Conservation (phyloP, 2,329 filamentous ascomycete species). For the Teratosphaeria nubilosa region DNA sequence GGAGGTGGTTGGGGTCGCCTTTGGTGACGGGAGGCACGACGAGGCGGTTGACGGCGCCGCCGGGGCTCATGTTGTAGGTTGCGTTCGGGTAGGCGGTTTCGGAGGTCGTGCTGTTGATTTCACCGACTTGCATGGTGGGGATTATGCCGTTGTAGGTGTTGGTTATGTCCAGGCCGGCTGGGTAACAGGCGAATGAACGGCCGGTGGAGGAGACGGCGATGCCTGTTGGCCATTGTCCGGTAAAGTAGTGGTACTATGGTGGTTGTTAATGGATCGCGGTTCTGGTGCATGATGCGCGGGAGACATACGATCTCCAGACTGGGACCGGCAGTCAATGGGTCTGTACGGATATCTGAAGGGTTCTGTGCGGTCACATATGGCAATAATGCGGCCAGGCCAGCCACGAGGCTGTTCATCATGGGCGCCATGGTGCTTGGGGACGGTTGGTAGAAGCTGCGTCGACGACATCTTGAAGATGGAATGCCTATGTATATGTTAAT, state of each 20-base stretch:
- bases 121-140: conserved; percentile 32
- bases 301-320: neutral
- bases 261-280: conserved; percentile 33
- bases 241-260: conserved; percentile 42
- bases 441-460: neutral
- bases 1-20: conserved; percentile 40
- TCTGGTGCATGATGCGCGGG: neutral
- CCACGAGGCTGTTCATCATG: neutral
- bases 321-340: neutral
- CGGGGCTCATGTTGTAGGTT: conserved; percentile 39
- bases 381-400: neutral
- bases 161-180: conserved; percentile 37
- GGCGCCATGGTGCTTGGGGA: neutral
- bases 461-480: neutral
- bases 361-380: neutral
- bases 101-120: conserved; percentile 34
- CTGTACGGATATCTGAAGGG: neutral
- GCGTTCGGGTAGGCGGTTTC: conserved; percentile 34
- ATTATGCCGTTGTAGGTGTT: conserved; percentile 29
- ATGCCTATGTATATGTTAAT: neutral
- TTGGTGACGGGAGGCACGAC: conserved; percentile 36
- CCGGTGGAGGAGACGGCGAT: conserved; percentile 43
- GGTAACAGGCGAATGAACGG: conserved; percentile 45
- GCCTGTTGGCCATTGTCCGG: conserved; percentile 42
- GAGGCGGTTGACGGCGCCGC: conserved; percentile 42